phyloP scores from a whole-genome alignment of 2,329 filamentous ascomycete species.

The Xylaria sp. region DNA sequence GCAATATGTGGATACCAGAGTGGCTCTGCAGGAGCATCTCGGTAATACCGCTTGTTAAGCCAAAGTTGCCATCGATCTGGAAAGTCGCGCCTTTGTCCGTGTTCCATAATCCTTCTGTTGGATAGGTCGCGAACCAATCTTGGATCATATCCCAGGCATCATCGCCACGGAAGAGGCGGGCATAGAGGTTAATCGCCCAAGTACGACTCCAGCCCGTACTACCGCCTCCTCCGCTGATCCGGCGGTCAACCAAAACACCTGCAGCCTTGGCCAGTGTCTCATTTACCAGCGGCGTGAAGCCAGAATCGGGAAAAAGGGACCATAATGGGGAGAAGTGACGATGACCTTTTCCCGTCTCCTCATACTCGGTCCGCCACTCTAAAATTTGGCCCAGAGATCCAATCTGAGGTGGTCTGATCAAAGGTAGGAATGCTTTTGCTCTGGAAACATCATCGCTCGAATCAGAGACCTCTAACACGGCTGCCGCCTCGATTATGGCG shows the following conservation, averaged over 20 bases:
- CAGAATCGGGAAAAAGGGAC: slow-evolving; percentile 36
- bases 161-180: slow-evolving; percentile 53
- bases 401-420: slow-evolving; percentile 30
- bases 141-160: slow-evolving; percentile 50
- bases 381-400: slow-evolving; percentile 41
- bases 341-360: slow-evolving; percentile 35
- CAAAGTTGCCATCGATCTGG: slow-evolving; percentile 63
- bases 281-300: slow-evolving; percentile 33
- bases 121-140: slow-evolving; percentile 50
- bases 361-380: slow-evolving; percentile 40
- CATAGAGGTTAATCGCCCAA: slow-evolving; percentile 59
- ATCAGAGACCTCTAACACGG: slow-evolving; percentile 22
- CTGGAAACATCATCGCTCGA: slow-evolving; percentile 19
- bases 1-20: slow-evolving; percentile 40
- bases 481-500: slow-evolving; percentile 34
- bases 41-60: slow-evolving; percentile 47
- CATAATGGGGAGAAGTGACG: slow-evolving; percentile 40
- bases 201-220: slow-evolving; percentile 59
- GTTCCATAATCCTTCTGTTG: slow-evolving; percentile 52
- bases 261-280: slow-evolving; percentile 30
- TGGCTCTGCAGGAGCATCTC: slow-evolving; percentile 24
- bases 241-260: slow-evolving; percentile 29
- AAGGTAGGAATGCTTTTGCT: slow-evolving; percentile 26
- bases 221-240: slow-evolving; percentile 34
- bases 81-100: slow-evolving; percentile 46